A percentile compares a stretch with the other conserved stretches of the same genome.
Conservation (phyloP, 2,329 filamentous ascomycete species). For the Colletotrichum gigasporum region DNA sequence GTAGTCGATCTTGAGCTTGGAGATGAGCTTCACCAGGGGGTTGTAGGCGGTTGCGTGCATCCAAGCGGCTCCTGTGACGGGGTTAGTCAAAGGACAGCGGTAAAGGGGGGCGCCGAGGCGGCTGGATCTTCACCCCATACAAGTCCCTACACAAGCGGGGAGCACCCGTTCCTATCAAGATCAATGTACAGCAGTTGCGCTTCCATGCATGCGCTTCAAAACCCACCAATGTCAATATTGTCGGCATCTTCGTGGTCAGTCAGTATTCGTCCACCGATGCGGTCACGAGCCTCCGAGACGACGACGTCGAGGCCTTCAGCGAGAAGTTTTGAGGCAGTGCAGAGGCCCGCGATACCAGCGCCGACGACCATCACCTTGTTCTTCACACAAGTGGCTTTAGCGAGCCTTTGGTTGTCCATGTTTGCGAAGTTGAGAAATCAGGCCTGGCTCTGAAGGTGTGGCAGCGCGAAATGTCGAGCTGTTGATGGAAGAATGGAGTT, state of each 20-base stretch:
- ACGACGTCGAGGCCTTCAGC: conserved; percentile 47
- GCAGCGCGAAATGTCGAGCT: too few relatives aligned
- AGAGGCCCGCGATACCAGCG: conserved; percentile 51
- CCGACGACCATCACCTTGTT: conserved; percentile 50
- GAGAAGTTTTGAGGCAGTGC: conserved; percentile 46
- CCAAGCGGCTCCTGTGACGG: background rate
- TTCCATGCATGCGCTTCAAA: background rate
- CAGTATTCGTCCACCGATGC: conserved; percentile 62
- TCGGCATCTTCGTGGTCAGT: background rate
- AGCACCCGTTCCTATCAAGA: background rate
- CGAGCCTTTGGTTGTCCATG: too few relatives aligned
- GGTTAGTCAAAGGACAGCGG: background rate
- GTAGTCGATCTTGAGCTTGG: background rate
- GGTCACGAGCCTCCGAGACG: conserved; percentile 58
- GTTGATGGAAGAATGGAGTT: too few relatives aligned
- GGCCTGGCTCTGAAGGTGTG: too few relatives aligned
- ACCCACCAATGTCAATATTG: conserved; percentile 1
- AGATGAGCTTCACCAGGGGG: conserved; percentile 1
- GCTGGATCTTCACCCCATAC: background rate
- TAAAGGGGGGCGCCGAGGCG: background rate
- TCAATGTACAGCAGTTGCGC: background rate
- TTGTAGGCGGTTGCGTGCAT: conserved; percentile 12
- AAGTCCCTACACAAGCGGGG: background rate
- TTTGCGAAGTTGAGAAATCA: too few relatives aligned
- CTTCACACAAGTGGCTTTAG: too few relatives aligned